Conservation (phyloP, 257 asterid genomes). For the Craterostigma plantagineum region DNA sequence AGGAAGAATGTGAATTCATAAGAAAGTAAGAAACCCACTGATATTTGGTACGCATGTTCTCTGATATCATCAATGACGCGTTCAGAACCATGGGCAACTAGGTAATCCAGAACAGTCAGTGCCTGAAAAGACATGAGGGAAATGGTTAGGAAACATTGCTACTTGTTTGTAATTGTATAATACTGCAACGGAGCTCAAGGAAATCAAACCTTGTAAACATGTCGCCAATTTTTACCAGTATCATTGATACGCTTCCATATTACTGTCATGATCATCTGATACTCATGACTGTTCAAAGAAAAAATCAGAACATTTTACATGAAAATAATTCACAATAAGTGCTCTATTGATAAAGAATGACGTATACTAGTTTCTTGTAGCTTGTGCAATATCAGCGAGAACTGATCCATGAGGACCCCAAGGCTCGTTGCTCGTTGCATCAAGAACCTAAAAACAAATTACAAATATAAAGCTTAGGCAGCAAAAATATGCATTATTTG, state of each 20-base stretch:
- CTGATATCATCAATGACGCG: conserved; percentile 84
- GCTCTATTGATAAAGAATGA: conserved; percentile 5
- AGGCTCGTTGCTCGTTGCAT: conserved; percentile 94
- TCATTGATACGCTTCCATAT: conserved; percentile 94
- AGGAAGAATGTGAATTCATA: background rate
- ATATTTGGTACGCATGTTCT: conserved; percentile 92
- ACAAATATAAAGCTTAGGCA: background rate
- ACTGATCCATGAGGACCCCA: conserved; percentile 97
- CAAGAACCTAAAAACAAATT: conserved; percentile 52
- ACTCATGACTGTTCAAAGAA: conserved; percentile 52
- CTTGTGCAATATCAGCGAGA: conserved; percentile 90
- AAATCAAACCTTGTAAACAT: conserved; percentile 75
- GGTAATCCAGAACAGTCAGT: conserved; percentile 74
- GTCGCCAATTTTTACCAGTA: conserved; percentile 94
- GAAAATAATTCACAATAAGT: conserved; percentile 1
- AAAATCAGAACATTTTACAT: conserved; percentile 10
- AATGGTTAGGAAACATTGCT: conserved; percentile 7
- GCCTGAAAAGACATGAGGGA: conserved; percentile 35
- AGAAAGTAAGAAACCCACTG: conserved; percentile 54
- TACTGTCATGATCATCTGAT: conserved; percentile 86
- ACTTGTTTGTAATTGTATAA: too few relatives aligned
- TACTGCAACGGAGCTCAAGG: background rate
- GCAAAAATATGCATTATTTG: too few relatives aligned
- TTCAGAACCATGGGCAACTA: conserved; percentile 91
- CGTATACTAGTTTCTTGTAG: conserved; percentile 68